Percentiles rank a stretch among this genome's conserved stretches.
Evolutionary conservation across 2,329 filamentous ascomycete genomes (phyloP).

Genomic region (Talaromyces rugulosus): DNA sequence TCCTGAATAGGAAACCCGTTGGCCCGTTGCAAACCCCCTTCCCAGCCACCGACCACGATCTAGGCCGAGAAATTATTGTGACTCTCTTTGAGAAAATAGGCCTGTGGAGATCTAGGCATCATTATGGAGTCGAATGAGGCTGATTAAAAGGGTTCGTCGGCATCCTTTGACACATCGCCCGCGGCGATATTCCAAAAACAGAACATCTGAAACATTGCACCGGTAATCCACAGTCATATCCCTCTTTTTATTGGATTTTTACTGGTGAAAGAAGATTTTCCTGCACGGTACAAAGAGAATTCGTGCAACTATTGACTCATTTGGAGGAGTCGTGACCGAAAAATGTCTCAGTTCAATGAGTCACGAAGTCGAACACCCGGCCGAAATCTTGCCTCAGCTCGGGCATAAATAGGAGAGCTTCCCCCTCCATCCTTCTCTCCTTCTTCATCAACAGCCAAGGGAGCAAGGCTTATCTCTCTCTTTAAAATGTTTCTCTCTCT

Average conservation of each 20-base stretch:
- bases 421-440: neutral
- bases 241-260: neutral
- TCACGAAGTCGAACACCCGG: neutral
- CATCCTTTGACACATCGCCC: neutral
- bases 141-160: neutral
- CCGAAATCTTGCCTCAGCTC: neutral
- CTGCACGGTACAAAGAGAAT: neutral
- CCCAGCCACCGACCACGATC: neutral
- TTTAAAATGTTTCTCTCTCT: neutral
- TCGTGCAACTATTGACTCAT: neutral
- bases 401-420: neutral
- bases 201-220: neutral
- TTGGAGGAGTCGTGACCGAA: neutral
- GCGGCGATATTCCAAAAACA: neutral
- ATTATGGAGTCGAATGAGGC: neutral
- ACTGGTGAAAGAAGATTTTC: neutral
- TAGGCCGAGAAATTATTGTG: neutral
- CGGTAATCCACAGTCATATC: neutral
- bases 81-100: neutral
- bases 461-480: neutral
- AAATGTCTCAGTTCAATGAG: neutral
- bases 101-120: neutral
- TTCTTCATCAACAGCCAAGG: neutral
- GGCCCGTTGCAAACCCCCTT: neutral
- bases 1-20: neutral